Conservation (phyloP, 2,329 filamentous ascomycete genomes). For the Aspergillus piperis region DNA sequence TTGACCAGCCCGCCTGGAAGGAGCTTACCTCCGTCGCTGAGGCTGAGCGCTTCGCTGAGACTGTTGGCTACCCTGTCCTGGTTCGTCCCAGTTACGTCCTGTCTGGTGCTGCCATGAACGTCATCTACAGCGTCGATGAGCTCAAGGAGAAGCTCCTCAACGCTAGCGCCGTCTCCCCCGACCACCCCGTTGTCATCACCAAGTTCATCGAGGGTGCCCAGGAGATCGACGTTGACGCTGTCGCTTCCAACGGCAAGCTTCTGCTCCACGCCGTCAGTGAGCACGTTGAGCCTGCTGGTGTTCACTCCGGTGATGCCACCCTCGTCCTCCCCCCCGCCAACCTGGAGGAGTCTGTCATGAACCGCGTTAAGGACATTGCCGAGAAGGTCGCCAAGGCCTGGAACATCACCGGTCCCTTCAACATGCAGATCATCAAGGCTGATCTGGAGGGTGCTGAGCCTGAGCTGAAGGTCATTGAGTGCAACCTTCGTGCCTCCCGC, state of each 20-base stretch:
- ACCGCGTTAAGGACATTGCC: constrained; percentile 90
- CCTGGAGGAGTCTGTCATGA: constrained; percentile 75
- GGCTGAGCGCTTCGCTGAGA: constrained; percentile 80
- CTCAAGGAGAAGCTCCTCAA: constrained; percentile 93
- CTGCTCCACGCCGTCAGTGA: constrained; percentile 91
- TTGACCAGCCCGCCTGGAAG: constrained; percentile 98
- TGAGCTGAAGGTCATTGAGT: constrained; percentile 93
- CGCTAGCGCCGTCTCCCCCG: constrained; percentile 85
- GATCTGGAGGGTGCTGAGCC: constrained; percentile 72
- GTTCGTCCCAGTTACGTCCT: constrained; percentile 95
- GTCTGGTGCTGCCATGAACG: constrained; percentile 97
- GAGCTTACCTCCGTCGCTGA: constrained; percentile 88
- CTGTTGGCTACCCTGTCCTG: constrained; percentile 89
- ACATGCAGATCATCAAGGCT: constrained; percentile 99
- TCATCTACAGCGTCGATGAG: constrained; percentile 84
- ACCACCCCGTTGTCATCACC: constrained; percentile 96
- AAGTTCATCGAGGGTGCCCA: constrained; percentile 97
- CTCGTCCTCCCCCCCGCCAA: constrained; percentile 84
- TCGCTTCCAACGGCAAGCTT: constrained; percentile 81
- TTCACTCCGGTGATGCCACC: constrained; percentile 96
- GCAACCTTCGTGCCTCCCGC: constrained; percentile 93
- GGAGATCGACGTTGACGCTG: constrained; percentile 95
- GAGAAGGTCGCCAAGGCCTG: constrained; percentile 95
- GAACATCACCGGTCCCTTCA: constrained; percentile 97
- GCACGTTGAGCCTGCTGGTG: constrained; percentile 95